A percentile compares a stretch with the other conserved stretches of the same genome.
phyloP scores from a whole-genome alignment of 2,329 filamentous ascomycete genomes.

The Xylariales sp. region DNA sequence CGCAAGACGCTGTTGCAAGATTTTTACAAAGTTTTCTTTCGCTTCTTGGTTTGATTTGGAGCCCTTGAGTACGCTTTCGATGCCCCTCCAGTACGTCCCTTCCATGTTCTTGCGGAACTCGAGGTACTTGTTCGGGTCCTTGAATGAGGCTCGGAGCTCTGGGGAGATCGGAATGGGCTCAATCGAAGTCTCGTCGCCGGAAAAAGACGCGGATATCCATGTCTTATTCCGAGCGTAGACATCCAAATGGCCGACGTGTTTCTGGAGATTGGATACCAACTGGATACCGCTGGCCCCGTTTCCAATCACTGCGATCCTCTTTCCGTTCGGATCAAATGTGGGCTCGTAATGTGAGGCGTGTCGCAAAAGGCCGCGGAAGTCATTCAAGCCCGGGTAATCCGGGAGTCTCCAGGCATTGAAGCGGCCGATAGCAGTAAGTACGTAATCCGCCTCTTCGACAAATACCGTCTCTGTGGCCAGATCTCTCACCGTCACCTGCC shows the following conservation, averaged over 20 bases:
- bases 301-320: conserved; percentile 70
- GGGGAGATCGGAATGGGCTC: conserved; percentile 65
- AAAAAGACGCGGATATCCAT: conserved; percentile 75
- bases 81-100: conserved; percentile 71
- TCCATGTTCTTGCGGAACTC: conserved; percentile 68
- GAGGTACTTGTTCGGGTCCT: conserved; percentile 70
- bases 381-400: conserved; percentile 66
- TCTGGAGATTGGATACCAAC: conserved; percentile 64
- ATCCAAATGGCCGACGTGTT: conserved; percentile 63
- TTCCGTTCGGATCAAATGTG: conserved; percentile 59
- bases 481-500: conserved; percentile 64
- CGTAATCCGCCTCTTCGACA: conserved; percentile 66
- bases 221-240: conserved; percentile 74
- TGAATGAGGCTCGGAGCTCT: conserved; percentile 67
- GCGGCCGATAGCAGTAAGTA: conserved; percentile 72
- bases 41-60: conserved; percentile 60
- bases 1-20: conserved; percentile 61
- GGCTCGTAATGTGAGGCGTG: conserved; percentile 72
- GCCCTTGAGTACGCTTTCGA: conserved; percentile 64
- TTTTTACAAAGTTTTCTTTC: conserved; percentile 63
- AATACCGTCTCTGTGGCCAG: conserved; percentile 53
- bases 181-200: conserved; percentile 64
- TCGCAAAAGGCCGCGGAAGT: conserved; percentile 66
- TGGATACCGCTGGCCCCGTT: conserved; percentile 73
- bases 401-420: conserved; percentile 75